Percentiles rank a stretch among this genome's conserved stretches.
Evolutionary conservation across 2,329 filamentous ascomycete species (phyloP).

Genomic region (Cladosporium sp.): DNA sequence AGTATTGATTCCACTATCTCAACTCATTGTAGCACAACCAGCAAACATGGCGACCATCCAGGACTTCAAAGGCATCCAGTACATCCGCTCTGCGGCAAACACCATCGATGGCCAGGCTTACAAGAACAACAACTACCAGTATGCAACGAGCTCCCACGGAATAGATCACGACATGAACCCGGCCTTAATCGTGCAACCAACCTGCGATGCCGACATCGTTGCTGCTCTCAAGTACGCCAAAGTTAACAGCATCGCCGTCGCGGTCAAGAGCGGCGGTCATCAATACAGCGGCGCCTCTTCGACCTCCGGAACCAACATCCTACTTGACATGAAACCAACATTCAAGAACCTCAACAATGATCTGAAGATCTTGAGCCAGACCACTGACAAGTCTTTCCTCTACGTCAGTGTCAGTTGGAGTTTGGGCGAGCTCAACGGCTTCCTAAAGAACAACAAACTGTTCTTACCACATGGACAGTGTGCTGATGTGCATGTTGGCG

Average conservation of each 20-base stretch:
- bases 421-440: slow-evolving; percentile 47
- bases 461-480: slow-evolving; percentile 53
- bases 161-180: slow-evolving; percentile 36
- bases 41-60: slow-evolving; percentile 17
- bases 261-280: slow-evolving; percentile 51
- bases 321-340: slow-evolving; percentile 47
- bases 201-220: slow-evolving; percentile 46
- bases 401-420: slow-evolving; percentile 38
- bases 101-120: slow-evolving; percentile 14
- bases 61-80: slow-evolving; percentile 15
- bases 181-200: slow-evolving; percentile 47
- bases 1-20: background rate
- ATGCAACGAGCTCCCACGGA: slow-evolving; percentile 47
- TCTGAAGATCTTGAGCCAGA: slow-evolving; percentile 30
- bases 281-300: slow-evolving; percentile 54
- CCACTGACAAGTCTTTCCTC: slow-evolving; percentile 39
- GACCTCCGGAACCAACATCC: slow-evolving; percentile 47
- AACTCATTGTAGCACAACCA: background rate
- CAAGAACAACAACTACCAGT: slow-evolving; percentile 34
- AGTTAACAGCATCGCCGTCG: slow-evolving; percentile 43
- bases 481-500: slow-evolving; percentile 48
- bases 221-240: slow-evolving; percentile 45
- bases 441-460: slow-evolving; percentile 42
- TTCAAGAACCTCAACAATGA: slow-evolving; percentile 38
- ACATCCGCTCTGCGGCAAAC: slow-evolving; percentile 8